Evolutionary conservation across 768 basidiomycete species (phyloP).

Genomic region (Trametes gibbosa): DNA sequence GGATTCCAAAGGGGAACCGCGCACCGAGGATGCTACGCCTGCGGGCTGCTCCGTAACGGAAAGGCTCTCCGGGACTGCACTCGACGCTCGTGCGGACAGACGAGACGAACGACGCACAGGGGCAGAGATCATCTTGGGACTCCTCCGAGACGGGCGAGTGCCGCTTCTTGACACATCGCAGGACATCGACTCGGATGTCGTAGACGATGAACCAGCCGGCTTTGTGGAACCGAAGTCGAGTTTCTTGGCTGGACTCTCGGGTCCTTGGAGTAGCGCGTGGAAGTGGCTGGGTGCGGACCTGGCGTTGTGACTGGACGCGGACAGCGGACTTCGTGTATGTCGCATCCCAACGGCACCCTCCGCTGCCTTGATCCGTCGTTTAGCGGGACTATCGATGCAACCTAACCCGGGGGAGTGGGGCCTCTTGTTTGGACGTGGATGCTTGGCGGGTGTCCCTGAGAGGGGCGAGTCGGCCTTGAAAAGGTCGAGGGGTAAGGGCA

Average conservation of each 20-base stretch:
- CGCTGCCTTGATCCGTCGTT: slow-evolving; percentile 61
- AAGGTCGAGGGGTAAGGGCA: slow-evolving; percentile 55
- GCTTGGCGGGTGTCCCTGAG: slow-evolving; percentile 30
- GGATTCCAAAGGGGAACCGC: not conserved
- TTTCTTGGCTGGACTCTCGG: slow-evolving; percentile 47
- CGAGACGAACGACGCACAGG: slow-evolving; percentile 13
- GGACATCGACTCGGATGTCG: not conserved
- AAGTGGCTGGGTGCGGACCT: slow-evolving; percentile 39
- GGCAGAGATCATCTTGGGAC: slow-evolving; percentile 2
- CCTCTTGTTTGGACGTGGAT: slow-evolving; percentile 47
- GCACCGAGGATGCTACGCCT: not conserved
- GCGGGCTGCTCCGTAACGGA: not conserved
- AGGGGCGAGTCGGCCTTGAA: slow-evolving; percentile 42
- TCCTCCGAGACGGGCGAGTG: slow-evolving; percentile 7
- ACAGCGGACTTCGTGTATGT: slow-evolving; percentile 38
- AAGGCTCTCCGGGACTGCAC: not conserved
- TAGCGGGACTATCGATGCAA: slow-evolving; percentile 56
- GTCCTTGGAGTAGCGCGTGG: slow-evolving; percentile 42
- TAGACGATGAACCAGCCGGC: not conserved
- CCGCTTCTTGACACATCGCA: not conserved
- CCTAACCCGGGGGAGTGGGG: slow-evolving; percentile 54
- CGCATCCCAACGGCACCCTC: slow-evolving; percentile 46
- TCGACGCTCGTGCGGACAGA: not conserved
- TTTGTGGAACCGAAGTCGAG: slow-evolving; percentile 47
- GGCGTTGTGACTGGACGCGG: slow-evolving; percentile 37